These are phyloP conservation scores for Psilocybe azurescens DNA, from an alignment of 768 basidiomycete species.

Conservation along the genomic window DNA sequence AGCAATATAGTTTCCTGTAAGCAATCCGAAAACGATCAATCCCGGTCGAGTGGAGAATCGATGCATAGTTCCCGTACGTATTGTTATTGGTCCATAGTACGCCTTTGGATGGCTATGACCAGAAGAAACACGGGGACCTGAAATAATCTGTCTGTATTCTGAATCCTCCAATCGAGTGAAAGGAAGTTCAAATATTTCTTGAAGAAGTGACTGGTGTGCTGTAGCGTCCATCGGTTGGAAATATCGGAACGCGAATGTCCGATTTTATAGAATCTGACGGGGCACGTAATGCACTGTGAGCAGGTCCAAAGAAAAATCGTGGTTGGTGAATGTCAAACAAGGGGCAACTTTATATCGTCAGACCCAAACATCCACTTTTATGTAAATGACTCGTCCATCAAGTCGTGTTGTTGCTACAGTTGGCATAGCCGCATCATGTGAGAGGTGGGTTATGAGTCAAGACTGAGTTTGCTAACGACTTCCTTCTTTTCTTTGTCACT, in stretches of 20 bases:
- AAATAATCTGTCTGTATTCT: conserved; percentile 15
- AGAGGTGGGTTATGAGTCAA: not conserved
- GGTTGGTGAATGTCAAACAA: not conserved
- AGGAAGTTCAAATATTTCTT: conserved; percentile 5
- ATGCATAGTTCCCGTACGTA: conserved; percentile 18
- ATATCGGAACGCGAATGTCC: too few species aligned
- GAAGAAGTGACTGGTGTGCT: not conserved
- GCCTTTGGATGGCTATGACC: conserved; percentile 19
- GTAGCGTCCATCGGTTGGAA: not conserved
- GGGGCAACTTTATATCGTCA: not conserved
- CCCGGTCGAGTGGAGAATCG: not conserved
- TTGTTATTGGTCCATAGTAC: conserved; percentile 27
- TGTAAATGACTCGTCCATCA: conserved; percentile 11
- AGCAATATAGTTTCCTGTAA: conserved; percentile 26
- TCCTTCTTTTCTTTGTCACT: too few species aligned
- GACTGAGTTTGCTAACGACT: too few species aligned
- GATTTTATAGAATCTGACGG: too few species aligned
- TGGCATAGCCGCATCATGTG: conserved; percentile 12
- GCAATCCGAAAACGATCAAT: not conserved
- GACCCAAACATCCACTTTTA: not conserved
- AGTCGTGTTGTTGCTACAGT: conserved; percentile 2
- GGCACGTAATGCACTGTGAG: too few species aligned
- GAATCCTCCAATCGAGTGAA: conserved; percentile 9
- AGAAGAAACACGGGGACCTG: conserved; percentile 21
- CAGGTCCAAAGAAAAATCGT: not conserved